Conservation (phyloP, 73 alveolate species). For the Tetrahymena elliotti region DNA sequence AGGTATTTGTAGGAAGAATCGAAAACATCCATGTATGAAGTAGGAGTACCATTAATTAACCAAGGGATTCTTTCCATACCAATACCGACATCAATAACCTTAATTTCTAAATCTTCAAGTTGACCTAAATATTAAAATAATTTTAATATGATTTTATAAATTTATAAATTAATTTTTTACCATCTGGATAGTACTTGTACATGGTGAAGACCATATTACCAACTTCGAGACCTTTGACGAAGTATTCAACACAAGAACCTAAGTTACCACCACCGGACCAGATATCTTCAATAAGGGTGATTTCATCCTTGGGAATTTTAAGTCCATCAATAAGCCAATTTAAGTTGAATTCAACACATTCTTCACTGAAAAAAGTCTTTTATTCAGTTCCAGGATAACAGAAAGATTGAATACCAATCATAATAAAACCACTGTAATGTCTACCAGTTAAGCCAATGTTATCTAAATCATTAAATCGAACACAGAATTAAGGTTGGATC, state of each 20-base stretch:
- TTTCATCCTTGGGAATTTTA: constrained; percentile 89
- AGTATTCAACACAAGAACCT: constrained; percentile 97
- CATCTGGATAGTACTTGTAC: constrained; percentile 96
- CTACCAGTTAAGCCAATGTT: constrained; percentile 98
- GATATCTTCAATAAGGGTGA: constrained; percentile 97
- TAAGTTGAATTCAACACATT: constrained; percentile 92
- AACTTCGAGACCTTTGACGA: constrained; percentile 94
- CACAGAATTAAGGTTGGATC: constrained; percentile 96
- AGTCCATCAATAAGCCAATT: constrained; percentile 93
- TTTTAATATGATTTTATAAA: neutral
- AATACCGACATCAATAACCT: constrained; percentile 93
- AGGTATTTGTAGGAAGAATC: constrained; percentile 70
- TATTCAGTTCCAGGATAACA: constrained; percentile 78
- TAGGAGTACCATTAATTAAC: constrained; percentile 93
- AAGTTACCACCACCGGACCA: constrained; percentile 99
- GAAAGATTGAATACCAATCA: constrained; percentile 97
- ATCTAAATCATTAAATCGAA: constrained; percentile 95
- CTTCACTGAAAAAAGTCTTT: constrained; percentile 92
- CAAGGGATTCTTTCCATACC: constrained; percentile 98
- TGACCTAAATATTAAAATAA: neutral
- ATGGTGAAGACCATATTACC: constrained; percentile 98
- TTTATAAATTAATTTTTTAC: constrained; percentile 33
- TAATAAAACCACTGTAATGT: constrained; percentile 95
- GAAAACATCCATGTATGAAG: constrained; percentile 91
- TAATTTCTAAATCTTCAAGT: constrained; percentile 87